Evolutionary conservation across 1,284 basidiomycete genomes (phyloP).

Genomic region (Ceratobasidium sp.): DNA sequence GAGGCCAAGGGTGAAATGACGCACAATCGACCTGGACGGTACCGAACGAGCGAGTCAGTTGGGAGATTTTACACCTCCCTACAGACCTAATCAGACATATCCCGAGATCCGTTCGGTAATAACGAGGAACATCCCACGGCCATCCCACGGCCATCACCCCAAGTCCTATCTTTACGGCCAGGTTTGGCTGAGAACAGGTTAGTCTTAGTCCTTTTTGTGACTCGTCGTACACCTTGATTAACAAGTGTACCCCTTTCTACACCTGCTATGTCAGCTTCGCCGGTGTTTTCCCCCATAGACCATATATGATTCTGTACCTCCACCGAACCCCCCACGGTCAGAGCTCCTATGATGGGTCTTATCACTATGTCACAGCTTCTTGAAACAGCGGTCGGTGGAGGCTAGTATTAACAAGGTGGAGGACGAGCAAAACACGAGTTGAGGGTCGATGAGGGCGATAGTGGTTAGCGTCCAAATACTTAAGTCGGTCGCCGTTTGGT

Average conservation of each 20-base stretch:
- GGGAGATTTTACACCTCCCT: too few species aligned
- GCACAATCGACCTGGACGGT: too few species aligned
- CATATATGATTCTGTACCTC: not conserved
- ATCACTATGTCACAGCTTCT: not conserved
- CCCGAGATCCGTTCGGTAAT: not conserved
- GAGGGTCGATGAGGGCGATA: not conserved
- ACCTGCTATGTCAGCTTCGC: not conserved
- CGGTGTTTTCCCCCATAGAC: not conserved
- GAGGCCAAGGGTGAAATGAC: too few species aligned
- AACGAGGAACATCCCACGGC: constrained; percentile 55
- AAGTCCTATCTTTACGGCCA: constrained; percentile 73
- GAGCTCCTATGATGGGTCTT: not conserved
- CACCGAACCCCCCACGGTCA: not conserved
- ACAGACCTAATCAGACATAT: not conserved
- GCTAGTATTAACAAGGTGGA: not conserved
- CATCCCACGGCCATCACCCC: constrained; percentile 65
- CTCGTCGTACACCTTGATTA: not conserved
- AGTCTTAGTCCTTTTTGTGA: not conserved
- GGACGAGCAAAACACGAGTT: not conserved
- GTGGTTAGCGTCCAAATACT: not conserved
- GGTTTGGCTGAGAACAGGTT: not conserved
- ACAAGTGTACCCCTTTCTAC: not conserved
- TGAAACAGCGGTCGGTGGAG: not conserved
- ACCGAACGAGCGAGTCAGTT: too few species aligned
- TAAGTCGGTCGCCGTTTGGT: not conserved